Evolutionary conservation across 73 alveolate genomes (phyloP).

Genomic region (Paramecium sonneborni): DNA sequence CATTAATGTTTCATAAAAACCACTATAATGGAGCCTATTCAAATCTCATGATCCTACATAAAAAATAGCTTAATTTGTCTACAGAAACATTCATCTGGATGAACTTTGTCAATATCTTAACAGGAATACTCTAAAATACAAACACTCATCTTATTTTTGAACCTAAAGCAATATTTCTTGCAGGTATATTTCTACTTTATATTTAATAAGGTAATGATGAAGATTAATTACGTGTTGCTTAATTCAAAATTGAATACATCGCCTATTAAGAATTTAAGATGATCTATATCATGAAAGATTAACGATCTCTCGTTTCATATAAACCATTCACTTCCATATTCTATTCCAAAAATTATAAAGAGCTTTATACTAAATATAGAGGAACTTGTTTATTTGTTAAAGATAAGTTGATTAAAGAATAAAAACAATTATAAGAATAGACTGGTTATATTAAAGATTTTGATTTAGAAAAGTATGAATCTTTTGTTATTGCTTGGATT

Average conservation of each 20-base stretch:
- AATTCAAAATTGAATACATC: background rate
- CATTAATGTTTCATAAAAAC: slow-evolving; percentile 27
- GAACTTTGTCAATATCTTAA: background rate
- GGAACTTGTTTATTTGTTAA: background rate
- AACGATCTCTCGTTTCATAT: background rate
- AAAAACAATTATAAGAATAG: background rate
- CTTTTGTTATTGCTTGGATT: background rate
- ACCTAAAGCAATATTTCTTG: background rate
- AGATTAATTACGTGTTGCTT: background rate
- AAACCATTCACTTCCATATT: background rate
- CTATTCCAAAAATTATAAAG: background rate
- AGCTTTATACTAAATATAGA: background rate
- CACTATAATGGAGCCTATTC: background rate
- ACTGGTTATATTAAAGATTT: background rate
- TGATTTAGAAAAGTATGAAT: background rate
- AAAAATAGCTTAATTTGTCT: background rate
- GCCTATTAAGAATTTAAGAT: background rate
- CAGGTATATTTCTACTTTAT: background rate
- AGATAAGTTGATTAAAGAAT: background rate
- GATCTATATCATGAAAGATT: background rate
- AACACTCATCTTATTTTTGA: slow-evolving; percentile 3
- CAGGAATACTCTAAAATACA: background rate
- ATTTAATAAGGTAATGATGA: background rate
- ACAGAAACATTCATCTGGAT: slow-evolving; percentile 30
- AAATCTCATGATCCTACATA: background rate